These are phyloP conservation scores for Helenozyma baotianmanensis DNA, from an alignment of 805 yeast species.

Conservation along the genomic window DNA sequence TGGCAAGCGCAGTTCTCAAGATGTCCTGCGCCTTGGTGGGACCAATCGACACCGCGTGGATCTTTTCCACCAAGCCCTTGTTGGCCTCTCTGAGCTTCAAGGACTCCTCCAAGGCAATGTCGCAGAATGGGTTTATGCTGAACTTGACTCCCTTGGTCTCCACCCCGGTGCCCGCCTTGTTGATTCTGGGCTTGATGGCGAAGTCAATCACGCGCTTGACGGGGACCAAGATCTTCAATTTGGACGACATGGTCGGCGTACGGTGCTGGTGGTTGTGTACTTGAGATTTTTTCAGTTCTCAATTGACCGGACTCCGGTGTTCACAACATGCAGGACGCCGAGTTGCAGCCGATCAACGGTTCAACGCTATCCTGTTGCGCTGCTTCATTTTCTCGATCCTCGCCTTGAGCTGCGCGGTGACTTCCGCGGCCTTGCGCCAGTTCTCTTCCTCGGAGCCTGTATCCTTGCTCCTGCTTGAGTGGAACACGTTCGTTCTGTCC, in stretches of 20 bases:
- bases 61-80: slow-evolving; percentile 64
- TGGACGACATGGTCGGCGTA: slow-evolving; percentile 22
- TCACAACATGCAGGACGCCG: slow-evolving; percentile 8
- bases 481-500: slow-evolving; percentile 13
- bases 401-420: slow-evolving; percentile 78
- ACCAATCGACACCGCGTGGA: slow-evolving; percentile 92
- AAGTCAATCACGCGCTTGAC: slow-evolving; percentile 93
- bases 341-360: slow-evolving; percentile 11
- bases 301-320: no score
- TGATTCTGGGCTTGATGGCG: slow-evolving; percentile 89
- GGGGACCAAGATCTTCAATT: slow-evolving; percentile 79
- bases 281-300: no score
- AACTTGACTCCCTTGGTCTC: slow-evolving; percentile 89
- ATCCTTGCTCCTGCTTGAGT: slow-evolving; percentile 13
- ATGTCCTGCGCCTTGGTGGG: slow-evolving; percentile 83
- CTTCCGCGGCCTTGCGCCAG: slow-evolving; percentile 89
- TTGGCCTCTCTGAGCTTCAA: slow-evolving; percentile 65
- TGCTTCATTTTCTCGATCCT: slow-evolving; percentile 88
- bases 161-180: slow-evolving; percentile 76
- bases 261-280: no score
- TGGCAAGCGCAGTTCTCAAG: slow-evolving; percentile 85
- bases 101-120: slow-evolving; percentile 96
- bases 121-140: slow-evolving; percentile 95
- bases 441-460: slow-evolving; percentile 54
- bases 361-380: slow-evolving; percentile 27